Evolutionary conservation across 129 eudicot genomes (phyloP), one percentile per base, ranked within the genome.

Genomic region (Lactuca sativa): DNA sequence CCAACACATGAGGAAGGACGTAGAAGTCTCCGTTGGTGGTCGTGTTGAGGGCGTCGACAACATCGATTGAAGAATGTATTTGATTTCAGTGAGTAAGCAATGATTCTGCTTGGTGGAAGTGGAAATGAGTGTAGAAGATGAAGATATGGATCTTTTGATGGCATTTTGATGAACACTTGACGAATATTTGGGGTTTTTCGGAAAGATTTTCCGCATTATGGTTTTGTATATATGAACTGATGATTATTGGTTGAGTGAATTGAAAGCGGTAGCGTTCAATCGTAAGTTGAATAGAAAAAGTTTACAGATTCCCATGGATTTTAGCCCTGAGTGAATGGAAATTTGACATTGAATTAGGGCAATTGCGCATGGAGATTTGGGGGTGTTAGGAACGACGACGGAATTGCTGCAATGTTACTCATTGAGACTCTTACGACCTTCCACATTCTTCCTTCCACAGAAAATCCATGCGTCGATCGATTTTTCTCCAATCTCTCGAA

Each of bases 31-130:
- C 21, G 21, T 18, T 1, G 21, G 21, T 18, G 21, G 21, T 18
- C 21, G 21, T 18, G 21, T 18, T 18, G 21, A 18, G 21, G 21
- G 21, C 21, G 21, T 18, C 21, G 21, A 18, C 21, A 1, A 18
- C 21, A 18, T 18, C 21, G 63, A 62, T 17, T 72, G 62, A 48
- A 78, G 78, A 56, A 65, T 66, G 11, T 1, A 43, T 64, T 38
- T 72, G 70, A 78, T 72, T 72, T 72, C 52, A 12, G 5, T 51
- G 1, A 72, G 70, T 55, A 68, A 44, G 65, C 31, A 9, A 3
- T 72, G 65, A 41, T 78, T 78, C 9, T 78, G 61, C 14, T 70
- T 62, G 66, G n/a, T n/a, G n/a, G n/a, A n/a, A n/a, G 64, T 69
- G 81, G 65, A 30, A 57, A 21, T 17, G 53, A 59, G 10, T 34